Evolutionary conservation across 2,329 filamentous ascomycete genomes (phyloP), one percentile per base, ranked within the genome.

Genomic region (Paracamarosporium sp.): DNA sequence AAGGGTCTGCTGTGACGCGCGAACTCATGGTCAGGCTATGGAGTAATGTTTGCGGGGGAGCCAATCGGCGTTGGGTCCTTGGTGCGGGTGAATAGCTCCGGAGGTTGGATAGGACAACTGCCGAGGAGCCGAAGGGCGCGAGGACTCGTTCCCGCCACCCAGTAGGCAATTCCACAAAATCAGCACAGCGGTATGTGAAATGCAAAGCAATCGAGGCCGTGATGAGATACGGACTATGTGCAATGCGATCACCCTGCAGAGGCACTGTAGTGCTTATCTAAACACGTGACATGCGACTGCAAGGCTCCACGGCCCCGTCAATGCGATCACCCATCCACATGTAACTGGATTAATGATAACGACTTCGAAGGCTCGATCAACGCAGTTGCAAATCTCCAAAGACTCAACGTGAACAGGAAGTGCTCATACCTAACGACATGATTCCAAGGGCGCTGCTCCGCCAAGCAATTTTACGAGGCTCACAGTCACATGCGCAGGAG

Each of bases 61-160:
- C 52, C 52, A 54, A 54, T 54, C 20, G 33, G 31, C 35, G 24
- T 17, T 4, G 17, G 25, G 28, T 36, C 17, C 9, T 31, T 25
- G 15, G 50, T 30, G 43, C 52, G 52, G 52, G 33, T 48, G 41
- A 41, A 45, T 47, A 25, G 52, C 22, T 47, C 52, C 52, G 52
- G 41, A 8, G 38, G 12, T 45, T 47, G 36, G 35, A 20, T 12
- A 11, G 9, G 9, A n/a, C n/a, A 47, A 54, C 52, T 54, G 52
- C 52, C 52, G 52, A 54, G 27, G 43, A 43, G 38, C 40, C 31
- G 40, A 53, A 28, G 36, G 27, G 13, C 45, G 22, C 7, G 12
- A 36, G n/a, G 8, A 27, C 35, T 15, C 25, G n/a, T 5, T 25
- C 45, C 30, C 50, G 27, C 33, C 35, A 30, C 48, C 25, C 33